phyloP scores from a whole-genome alignment of 1,284 basidiomycete genomes.

The Ceratobasidium sp. region DNA sequence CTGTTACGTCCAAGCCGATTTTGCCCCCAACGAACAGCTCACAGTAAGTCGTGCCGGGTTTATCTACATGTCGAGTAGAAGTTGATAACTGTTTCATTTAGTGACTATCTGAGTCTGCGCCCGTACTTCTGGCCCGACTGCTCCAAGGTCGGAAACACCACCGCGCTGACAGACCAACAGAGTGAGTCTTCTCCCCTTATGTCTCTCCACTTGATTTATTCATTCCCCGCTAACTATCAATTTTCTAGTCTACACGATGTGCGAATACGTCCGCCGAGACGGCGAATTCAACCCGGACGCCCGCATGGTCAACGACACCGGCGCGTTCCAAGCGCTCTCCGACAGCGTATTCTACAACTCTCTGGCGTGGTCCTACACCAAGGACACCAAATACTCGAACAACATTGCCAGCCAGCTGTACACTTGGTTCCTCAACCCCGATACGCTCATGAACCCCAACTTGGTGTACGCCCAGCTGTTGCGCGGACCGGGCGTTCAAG shows the following conservation, averaged over 20 bases:
- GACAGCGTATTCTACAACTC: constrained; percentile 57
- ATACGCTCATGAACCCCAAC: constrained; percentile 58
- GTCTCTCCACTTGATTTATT: too few relatives aligned
- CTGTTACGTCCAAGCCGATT: constrained; percentile 56
- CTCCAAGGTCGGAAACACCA: constrained; percentile 50
- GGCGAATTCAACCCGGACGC: constrained; percentile 59
- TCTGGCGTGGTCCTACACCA: constrained; percentile 56
- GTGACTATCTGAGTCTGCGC: constrained; percentile 50
- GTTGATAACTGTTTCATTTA: neutral
- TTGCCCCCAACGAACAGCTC: constrained; percentile 52
- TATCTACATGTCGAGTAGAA: constrained; percentile 41
- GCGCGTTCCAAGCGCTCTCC: constrained; percentile 54
- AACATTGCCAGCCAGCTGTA: constrained; percentile 51
- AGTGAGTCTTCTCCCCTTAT: constrained; percentile 25
- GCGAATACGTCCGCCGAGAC: constrained; percentile 51
- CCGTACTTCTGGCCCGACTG: constrained; percentile 52
- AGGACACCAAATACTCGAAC: constrained; percentile 50
- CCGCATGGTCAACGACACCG: constrained; percentile 55
- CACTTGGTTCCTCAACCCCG: constrained; percentile 56
- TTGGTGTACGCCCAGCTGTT: constrained; percentile 58
- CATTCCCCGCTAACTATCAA: neutral
- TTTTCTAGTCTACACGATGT: constrained; percentile 27
- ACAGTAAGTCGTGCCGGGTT: constrained; percentile 39
- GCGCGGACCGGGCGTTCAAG: constrained; percentile 54
- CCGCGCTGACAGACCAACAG: constrained; percentile 49